Evolutionary conservation across 1,139 yeast genomes (phyloP).

Genomic region (Candida sp.): DNA sequence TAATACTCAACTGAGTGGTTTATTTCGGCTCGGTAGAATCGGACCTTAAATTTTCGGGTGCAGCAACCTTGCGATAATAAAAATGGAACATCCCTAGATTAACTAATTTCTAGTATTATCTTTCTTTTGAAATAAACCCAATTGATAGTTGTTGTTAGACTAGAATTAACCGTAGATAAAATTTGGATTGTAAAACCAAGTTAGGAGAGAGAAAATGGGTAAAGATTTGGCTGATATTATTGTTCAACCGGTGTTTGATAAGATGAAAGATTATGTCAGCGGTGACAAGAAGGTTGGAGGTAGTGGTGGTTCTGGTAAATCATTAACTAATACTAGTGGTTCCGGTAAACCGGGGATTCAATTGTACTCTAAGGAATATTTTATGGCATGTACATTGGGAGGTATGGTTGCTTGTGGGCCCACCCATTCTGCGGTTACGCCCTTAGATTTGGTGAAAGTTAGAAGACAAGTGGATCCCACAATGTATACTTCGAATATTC

Average conservation of each 20-base stretch:
- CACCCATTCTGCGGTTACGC: constrained; percentile 90
- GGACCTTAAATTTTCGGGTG: background rate
- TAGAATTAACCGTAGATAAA: background rate
- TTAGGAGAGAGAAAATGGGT: constrained; percentile 11
- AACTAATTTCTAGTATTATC: background rate
- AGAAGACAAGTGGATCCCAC: constrained; percentile 81
- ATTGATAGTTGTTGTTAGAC: background rate
- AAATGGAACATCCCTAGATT: constrained; percentile 2
- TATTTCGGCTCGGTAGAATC: background rate
- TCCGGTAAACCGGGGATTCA: constrained; percentile 26
- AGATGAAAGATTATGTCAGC: constrained; percentile 14
- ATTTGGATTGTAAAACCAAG: background rate
- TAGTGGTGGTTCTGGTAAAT: constrained; percentile 10
- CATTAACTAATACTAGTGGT: constrained; percentile 8
- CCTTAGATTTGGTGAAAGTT: constrained; percentile 89
- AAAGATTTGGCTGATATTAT: constrained; percentile 24
- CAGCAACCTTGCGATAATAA: background rate
- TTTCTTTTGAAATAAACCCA: no score
- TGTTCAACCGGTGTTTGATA: constrained; percentile 30
- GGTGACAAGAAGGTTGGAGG: constrained; percentile 13
- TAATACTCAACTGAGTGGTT: no score
- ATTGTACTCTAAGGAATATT: constrained; percentile 69
- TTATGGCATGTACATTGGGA: constrained; percentile 81
- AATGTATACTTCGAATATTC: constrained; percentile 69
- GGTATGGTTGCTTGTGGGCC: constrained; percentile 95